These are phyloP conservation scores for Aspergillus biplanus DNA, from an alignment of 495 filamentous ascomycete species.

Conservation along the genomic window DNA sequence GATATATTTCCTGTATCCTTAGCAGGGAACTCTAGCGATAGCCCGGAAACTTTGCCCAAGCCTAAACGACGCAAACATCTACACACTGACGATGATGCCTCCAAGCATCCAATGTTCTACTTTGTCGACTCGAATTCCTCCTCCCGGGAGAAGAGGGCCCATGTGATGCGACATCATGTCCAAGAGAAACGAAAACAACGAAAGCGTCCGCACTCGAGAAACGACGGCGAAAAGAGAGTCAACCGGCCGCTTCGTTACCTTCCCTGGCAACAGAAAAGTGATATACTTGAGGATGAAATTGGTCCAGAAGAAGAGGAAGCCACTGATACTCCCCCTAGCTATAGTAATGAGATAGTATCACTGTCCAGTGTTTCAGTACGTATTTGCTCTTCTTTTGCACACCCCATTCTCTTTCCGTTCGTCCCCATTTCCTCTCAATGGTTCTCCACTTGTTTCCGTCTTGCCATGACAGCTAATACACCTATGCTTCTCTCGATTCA, in stretches of 20 bases:
- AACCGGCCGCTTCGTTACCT: constrained; percentile 27
- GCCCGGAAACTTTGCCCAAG: constrained; percentile 23
- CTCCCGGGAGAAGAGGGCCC: constrained; percentile 50
- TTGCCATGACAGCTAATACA: background rate
- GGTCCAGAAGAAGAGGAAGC: constrained; percentile 3
- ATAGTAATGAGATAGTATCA: background rate
- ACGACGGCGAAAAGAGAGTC: constrained; percentile 21
- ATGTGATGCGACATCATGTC: constrained; percentile 56
- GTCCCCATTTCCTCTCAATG: constrained; percentile 1
- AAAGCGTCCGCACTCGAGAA: constrained; percentile 25
- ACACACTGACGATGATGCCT: constrained; percentile 23
- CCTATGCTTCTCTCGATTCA: background rate
- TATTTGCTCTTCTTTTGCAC: background rate
- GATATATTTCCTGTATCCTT: no score
- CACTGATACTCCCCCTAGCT: background rate
- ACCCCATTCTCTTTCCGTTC: background rate
- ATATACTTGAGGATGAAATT: constrained; percentile 12
- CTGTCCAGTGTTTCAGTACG: background rate
- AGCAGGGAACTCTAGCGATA: constrained; percentile 29
- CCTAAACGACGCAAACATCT: constrained; percentile 33
- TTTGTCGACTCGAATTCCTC: constrained; percentile 51
- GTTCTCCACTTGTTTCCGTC: background rate
- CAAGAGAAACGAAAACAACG: constrained; percentile 48
- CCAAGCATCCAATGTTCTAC: constrained; percentile 45
- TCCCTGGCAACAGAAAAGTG: constrained; percentile 31